phyloP scores from a whole-genome alignment of 169 alveolate genomes.

The Plasmodium sp. region DNA sequence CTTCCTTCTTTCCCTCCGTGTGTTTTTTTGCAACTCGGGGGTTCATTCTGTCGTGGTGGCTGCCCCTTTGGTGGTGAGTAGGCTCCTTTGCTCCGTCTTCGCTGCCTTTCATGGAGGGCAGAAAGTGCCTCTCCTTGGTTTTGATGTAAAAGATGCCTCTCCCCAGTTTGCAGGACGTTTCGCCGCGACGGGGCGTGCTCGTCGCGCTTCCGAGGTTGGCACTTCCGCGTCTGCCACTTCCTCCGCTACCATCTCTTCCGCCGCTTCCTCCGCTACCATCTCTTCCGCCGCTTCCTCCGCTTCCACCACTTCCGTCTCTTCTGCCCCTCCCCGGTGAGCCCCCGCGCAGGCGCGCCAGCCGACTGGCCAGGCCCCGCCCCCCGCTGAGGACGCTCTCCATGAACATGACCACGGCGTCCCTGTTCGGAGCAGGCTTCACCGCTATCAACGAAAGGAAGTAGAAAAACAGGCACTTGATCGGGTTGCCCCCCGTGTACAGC shows the following conservation, averaged over 20 bases:
- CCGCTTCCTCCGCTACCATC: not conserved
- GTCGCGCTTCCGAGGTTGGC: too few relatives aligned
- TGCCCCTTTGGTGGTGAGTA: not conserved
- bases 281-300: not conserved
- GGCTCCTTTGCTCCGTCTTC: not conserved
- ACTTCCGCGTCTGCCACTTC: too few relatives aligned
- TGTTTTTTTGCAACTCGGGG: not conserved
- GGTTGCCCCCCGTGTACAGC: conserved; percentile 21
- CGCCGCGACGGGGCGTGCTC: not conserved
- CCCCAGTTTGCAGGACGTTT: not conserved
- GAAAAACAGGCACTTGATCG: conserved; percentile 28
- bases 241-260: not conserved
- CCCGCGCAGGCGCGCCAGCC: not conserved
- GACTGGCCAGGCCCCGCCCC: not conserved
- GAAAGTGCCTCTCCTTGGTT: not conserved
- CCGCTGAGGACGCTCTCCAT: conserved; percentile 22
- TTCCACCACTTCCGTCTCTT: not conserved
- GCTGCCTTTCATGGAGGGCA: not conserved
- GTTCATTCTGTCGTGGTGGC: not conserved
- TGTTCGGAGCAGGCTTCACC: conserved; percentile 7
- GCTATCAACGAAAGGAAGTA: conserved; percentile 52
- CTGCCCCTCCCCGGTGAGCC: not conserved
- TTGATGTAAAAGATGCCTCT: not conserved
- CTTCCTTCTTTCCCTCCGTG: not conserved
- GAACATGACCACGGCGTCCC: conserved; percentile 21